Evolutionary conservation across 495 filamentous ascomycete genomes (phyloP), one percentile per base, ranked within the genome.

Genomic region (Lineolata rhizophorae): DNA sequence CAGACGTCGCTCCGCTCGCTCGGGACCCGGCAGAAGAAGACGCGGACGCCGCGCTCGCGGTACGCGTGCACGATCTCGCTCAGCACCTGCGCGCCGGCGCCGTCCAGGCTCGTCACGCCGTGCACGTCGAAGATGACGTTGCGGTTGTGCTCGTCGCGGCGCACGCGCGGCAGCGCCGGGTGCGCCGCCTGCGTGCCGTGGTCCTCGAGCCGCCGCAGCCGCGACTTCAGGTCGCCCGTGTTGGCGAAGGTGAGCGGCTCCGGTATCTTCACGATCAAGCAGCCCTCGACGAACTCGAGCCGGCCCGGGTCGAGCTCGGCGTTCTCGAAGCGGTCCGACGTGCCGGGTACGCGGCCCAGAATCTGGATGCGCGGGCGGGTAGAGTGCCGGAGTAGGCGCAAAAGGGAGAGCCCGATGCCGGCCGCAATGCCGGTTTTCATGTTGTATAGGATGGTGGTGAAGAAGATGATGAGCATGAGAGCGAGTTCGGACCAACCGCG

Each of bases 121-220:
- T 95, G 84, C 9, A 95, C 78, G 49, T 97, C 87, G 46, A 97
- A 95, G 35, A 97, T 84, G 47, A 97, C 62, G 43, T 90, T 93
- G 33, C 66, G 63, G 38, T 91, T 92, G 32, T 77, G 70, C 37
- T 77, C 70, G 10, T 67, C 61, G 12, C 62, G 50, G 8, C 81
- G 59, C 19, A 87, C 59, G 4, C 78, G 61, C 3, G 87, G 85
- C 11, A 92, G 56, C 1, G 82, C 81, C 0, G 90, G 90, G 35
- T 95, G 90, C 0, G 79, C 76, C 25, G 57, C 55, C n/a, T 53
- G 69, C 0, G 80, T 79, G 9, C 87, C 87, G 44, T 95, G 93
- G 15, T 78, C 58, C 50, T 95, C 87, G 4, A 97, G 55, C 9
- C 90, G 59, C 11, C 77, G 60, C 3, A 97, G 61, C 5, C 90